A percentile compares a stretch with the other conserved stretches of the same genome.
These are phyloP conservation scores for Mucor mucedo DNA, from an alignment of 371 early-diverging fungal species.

Conservation along the genomic window DNA sequence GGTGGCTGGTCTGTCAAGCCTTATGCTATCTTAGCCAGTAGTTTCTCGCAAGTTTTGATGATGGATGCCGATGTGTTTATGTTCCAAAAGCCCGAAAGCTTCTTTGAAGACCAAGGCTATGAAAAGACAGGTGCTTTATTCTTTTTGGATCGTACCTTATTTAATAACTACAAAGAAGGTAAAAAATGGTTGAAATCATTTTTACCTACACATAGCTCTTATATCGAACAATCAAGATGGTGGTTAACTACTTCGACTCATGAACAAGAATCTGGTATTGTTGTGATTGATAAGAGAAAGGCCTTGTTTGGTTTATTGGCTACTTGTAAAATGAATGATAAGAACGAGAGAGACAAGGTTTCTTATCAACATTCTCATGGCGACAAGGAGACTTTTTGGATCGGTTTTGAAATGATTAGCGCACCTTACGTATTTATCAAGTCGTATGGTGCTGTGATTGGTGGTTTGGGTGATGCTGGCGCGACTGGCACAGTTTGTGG, in stretches of 20 bases:
- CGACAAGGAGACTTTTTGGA: slow-evolving; percentile 69
- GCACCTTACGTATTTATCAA: slow-evolving; percentile 61
- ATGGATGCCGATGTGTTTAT: slow-evolving; percentile 80
- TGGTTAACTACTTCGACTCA: slow-evolving; percentile 52
- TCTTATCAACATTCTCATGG: slow-evolving; percentile 57
- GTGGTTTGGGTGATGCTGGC: slow-evolving; percentile 55
- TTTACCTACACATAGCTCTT: slow-evolving; percentile 49
- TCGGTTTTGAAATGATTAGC: slow-evolving; percentile 64
- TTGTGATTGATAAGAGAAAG: slow-evolving; percentile 61
- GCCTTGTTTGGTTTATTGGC: slow-evolving; percentile 59
- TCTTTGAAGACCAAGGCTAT: slow-evolving; percentile 67
- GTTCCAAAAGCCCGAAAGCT: slow-evolving; percentile 60
- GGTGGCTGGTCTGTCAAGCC: slow-evolving; percentile 72
- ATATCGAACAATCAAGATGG: slow-evolving; percentile 50
- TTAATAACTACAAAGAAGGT: slow-evolving; percentile 40
- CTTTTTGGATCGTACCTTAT: slow-evolving; percentile 68
- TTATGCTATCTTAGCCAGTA: slow-evolving; percentile 67
- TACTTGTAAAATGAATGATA: slow-evolving; percentile 64
- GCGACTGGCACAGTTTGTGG: slow-evolving; percentile 55
- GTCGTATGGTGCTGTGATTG: slow-evolving; percentile 59
- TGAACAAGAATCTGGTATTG: slow-evolving; percentile 71
- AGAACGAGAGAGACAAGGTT: slow-evolving; percentile 49
- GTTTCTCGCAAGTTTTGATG: slow-evolving; percentile 68
- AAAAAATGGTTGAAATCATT: slow-evolving; percentile 53
- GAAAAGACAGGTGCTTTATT: slow-evolving; percentile 62